Evolutionary conservation across 2,329 filamentous ascomycete species (phyloP), one percentile per base, ranked within the genome.

Genomic region (Orbilia ellipsospora): DNA sequence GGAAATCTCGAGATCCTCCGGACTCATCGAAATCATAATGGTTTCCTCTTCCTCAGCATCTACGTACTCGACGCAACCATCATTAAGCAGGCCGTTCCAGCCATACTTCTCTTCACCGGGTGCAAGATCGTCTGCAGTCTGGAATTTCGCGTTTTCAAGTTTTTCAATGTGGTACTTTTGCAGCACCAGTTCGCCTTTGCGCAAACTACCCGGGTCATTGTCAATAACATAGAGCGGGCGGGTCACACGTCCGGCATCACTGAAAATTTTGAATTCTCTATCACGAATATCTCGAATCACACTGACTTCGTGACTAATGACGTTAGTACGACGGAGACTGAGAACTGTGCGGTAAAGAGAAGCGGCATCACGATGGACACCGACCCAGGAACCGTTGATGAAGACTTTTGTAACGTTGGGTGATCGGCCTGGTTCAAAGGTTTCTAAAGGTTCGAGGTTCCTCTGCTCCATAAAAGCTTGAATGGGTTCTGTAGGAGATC

Each of bases 21-120:
- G 95, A 0, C 93, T 96, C 94, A 99, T 99, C 82, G 94, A 93
- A 81, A 99, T 99, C 95, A 99, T 99, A 45, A 95, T 90, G 0
- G 93, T 96, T 83, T 99, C 96, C 82, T 99, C 95, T 85, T 99
- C 96, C 81, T 99, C 96, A 0, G 95, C 95, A 82, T 99, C 95
- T 10, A 99, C 88, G 80, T 97, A 98, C 82, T 99, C 95, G 44
- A 99, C 91, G 1, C 93, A 92, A 83, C 94, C 95, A 12, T 89
- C 88, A 70, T 90, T 88, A 51, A 97, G 89, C 48, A 99, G 85
- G 16, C 93, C 92, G 79, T 93, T 89, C 93, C 96, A 99, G 61
- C 93, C 94, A 80, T 92, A 94, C 18, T 78, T 77, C 26, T 80
- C 77, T 50, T 79, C 78, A 12, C 72, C 67, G 0, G 78, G 79